phyloP scores from a whole-genome alignment of 495 filamentous ascomycete genomes.

The Aspergillus conjunctus region DNA sequence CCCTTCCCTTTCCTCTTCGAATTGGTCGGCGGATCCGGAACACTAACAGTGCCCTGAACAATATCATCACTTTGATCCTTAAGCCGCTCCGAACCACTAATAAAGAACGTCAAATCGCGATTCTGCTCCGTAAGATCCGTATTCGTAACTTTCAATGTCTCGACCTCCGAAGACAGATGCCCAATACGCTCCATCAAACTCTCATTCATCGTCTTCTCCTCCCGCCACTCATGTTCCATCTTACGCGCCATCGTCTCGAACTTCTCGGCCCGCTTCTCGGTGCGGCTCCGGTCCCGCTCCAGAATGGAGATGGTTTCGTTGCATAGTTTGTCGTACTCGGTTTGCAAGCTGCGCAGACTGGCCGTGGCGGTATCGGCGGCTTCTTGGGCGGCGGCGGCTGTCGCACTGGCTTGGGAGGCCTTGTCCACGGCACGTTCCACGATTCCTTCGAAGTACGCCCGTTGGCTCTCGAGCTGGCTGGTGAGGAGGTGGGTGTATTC shows the following conservation, averaged over 20 bases:
- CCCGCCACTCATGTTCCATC: slow-evolving; percentile 75
- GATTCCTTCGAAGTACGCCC: slow-evolving; percentile 92
- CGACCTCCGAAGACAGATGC: slow-evolving; percentile 60
- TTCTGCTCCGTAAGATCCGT: slow-evolving; percentile 77
- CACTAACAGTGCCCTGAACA: slow-evolving; percentile 57
- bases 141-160: slow-evolving; percentile 56
- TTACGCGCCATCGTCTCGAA: slow-evolving; percentile 73
- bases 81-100: slow-evolving; percentile 79
- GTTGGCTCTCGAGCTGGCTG: slow-evolving; percentile 86
- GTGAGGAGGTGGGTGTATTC: slow-evolving; percentile 95
- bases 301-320: slow-evolving; percentile 63
- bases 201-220: slow-evolving; percentile 84
- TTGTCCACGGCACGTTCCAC: slow-evolving; percentile 91
- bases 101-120: slow-evolving; percentile 87
- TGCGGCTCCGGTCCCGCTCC: slow-evolving; percentile 69
- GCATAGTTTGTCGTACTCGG: slow-evolving; percentile 56
- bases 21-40: slow-evolving; percentile 51
- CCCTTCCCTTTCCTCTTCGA: slow-evolving; percentile 60
- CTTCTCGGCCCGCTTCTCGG: slow-evolving; percentile 66
- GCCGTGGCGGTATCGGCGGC: slow-evolving; percentile 54
- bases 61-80: slow-evolving; percentile 66
- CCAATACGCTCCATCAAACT: slow-evolving; percentile 76
- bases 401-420: slow-evolving; percentile 68
- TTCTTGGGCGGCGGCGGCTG: slow-evolving; percentile 62
- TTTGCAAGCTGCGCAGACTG: slow-evolving; percentile 55